Evolutionary conservation across 306 rosid species (phyloP).

Genomic region (Amphicarpaea edgeworthii): DNA sequence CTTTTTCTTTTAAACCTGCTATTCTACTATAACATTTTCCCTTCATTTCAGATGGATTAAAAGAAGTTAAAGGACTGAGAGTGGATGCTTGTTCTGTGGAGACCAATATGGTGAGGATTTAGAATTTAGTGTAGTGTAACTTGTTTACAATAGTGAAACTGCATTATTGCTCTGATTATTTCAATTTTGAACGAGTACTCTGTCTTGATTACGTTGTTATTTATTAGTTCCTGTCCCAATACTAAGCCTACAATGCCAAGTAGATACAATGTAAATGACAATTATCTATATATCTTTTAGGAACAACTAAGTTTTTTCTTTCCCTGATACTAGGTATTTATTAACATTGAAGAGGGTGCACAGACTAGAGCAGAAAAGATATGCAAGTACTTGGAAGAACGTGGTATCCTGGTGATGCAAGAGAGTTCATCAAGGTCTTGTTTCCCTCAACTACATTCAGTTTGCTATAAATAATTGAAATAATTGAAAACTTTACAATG

Average conservation of each 20-base stretch:
- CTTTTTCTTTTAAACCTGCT: constrained; percentile 16
- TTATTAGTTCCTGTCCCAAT: constrained; percentile 8
- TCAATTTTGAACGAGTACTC: constrained; percentile 13
- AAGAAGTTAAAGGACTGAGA: constrained; percentile 64
- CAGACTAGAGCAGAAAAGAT: constrained; percentile 60
- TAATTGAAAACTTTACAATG: neutral
- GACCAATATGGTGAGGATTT: constrained; percentile 85
- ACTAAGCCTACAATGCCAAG: constrained; percentile 5
- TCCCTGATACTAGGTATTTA: constrained; percentile 58
- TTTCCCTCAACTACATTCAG: constrained; percentile 37
- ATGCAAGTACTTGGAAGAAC: constrained; percentile 62
- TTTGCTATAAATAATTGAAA: constrained; percentile 30
- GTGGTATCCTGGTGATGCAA: constrained; percentile 64
- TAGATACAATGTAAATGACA: constrained; percentile 1
- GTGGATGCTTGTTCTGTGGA: constrained; percentile 63
- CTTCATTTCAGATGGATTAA: constrained; percentile 64
- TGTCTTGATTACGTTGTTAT: constrained; percentile 8
- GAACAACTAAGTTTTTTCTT: neutral
- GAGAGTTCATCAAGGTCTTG: constrained; percentile 69
- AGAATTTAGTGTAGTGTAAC: neutral
- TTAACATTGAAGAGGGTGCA: constrained; percentile 65
- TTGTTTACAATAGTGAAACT: neutral
- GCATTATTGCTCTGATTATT: constrained; percentile 18
- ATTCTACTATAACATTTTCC: neutral
- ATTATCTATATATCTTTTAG: constrained; percentile 11